Percentiles rank a stretch among this genome's conserved stretches.
Evolutionary conservation across 2,329 filamentous ascomycete species (phyloP).

Genomic region (Aureobasidium sp.): DNA sequence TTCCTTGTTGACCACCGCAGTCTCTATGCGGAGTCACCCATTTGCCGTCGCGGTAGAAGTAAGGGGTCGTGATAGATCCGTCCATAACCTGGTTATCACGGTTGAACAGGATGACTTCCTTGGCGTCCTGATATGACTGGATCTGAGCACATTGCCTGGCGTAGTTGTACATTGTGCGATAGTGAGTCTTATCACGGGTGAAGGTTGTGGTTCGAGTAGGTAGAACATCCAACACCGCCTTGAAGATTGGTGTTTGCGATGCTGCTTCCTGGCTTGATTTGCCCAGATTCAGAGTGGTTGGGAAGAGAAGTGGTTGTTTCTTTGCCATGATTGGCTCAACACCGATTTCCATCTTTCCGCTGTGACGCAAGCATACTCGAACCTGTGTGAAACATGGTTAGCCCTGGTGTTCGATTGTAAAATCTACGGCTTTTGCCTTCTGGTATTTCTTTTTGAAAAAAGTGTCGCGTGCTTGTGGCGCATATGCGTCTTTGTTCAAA

Average conservation of each 20-base stretch:
- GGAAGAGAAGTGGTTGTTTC: conserved; percentile 48
- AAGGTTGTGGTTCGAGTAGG: conserved; percentile 52
- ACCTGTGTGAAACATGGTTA: conserved; percentile 35
- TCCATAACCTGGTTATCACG: conserved; percentile 66
- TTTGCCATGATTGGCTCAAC: conserved; percentile 38
- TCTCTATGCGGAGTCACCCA: conserved; percentile 72
- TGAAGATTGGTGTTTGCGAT: conserved; percentile 26
- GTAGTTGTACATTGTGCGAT: conserved; percentile 61
- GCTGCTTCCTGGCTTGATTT: conserved; percentile 21
- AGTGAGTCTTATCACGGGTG: conserved; percentile 81
- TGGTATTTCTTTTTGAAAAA: neutral
- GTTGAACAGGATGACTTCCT: conserved; percentile 73
- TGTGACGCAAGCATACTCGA: conserved; percentile 46
- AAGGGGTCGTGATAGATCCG: conserved; percentile 74
- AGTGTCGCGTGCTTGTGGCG: conserved; percentile 12
- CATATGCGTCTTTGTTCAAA: neutral
- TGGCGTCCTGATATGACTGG: conserved; percentile 38
- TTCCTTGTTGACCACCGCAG: conserved; percentile 75
- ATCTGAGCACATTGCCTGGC: conserved; percentile 59
- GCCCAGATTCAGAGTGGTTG: conserved; percentile 44
- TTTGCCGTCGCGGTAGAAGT: conserved; percentile 62
- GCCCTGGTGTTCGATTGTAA: conserved; percentile 17
- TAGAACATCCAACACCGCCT: conserved; percentile 46
- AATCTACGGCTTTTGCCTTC: neutral
- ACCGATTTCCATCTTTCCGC: conserved; percentile 34